Evolutionary conservation across 2,329 filamentous ascomycete genomes (phyloP).

Genomic region (Teratosphaeria epicoccoides): DNA sequence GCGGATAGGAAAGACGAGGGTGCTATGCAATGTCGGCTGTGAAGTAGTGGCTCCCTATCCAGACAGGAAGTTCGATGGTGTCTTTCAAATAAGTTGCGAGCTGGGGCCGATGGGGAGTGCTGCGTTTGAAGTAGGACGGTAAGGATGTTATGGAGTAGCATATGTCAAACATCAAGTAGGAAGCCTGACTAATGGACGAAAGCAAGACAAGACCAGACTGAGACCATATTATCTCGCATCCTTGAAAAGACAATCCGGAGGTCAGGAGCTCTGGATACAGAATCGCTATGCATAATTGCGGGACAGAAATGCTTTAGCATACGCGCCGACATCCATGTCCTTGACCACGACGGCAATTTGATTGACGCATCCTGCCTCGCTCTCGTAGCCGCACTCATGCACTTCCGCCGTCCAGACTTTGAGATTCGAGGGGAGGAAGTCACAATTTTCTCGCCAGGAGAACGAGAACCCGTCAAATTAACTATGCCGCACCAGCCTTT

Average conservation of each 20-base stretch:
- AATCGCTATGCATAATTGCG: conserved; percentile 87
- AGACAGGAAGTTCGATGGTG: conserved; percentile 87
- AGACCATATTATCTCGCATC: conserved; percentile 74
- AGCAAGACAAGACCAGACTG: conserved; percentile 37
- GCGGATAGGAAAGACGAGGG: conserved; percentile 78
- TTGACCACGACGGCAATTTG: conserved; percentile 83
- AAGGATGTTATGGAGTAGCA: conserved; percentile 18
- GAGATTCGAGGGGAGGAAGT: conserved; percentile 74
- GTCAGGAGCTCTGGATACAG: conserved; percentile 84
- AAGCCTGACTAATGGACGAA: conserved; percentile 48
- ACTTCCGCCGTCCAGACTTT: conserved; percentile 85
- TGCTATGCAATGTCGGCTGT: conserved; percentile 75
- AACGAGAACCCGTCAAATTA: conserved; percentile 81
- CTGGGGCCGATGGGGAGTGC: conserved; percentile 87
- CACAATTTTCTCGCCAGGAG: conserved; percentile 71
- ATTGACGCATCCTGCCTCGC: conserved; percentile 79
- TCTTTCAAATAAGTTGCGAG: conserved; percentile 87
- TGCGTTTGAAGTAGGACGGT: conserved; percentile 74
- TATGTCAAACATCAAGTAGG: not conserved
- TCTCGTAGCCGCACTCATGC: conserved; percentile 75
- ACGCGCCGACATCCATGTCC: conserved; percentile 80
- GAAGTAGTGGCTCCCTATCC: conserved; percentile 76
- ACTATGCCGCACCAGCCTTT: conserved; percentile 88
- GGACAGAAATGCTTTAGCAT: conserved; percentile 86
- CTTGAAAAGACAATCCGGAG: conserved; percentile 91